Evolutionary conservation across 805 yeast genomes (phyloP).

Genomic region (Kazachstania taianensis): DNA sequence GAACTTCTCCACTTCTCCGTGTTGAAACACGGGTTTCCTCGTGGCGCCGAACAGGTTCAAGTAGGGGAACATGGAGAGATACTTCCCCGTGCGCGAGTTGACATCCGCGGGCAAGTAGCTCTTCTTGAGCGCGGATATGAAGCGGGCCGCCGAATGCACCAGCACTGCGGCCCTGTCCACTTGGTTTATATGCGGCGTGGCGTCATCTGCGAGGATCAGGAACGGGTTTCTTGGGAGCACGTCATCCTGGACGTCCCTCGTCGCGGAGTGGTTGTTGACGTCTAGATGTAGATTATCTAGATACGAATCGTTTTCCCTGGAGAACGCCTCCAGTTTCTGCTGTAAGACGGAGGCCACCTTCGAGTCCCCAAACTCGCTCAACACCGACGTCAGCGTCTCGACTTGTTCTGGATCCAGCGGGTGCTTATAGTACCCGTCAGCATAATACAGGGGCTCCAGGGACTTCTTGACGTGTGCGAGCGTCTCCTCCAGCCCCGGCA

Average conservation of each 20-base stretch:
- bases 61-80: slow-evolving; percentile 61
- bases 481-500: slow-evolving; percentile 46
- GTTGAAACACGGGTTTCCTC: slow-evolving; percentile 36
- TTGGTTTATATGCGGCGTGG: slow-evolving; percentile 53
- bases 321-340: slow-evolving; percentile 40
- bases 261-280: slow-evolving; percentile 35
- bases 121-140: slow-evolving; percentile 47
- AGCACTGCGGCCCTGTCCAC: slow-evolving; percentile 58
- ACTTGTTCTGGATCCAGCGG: slow-evolving; percentile 20
- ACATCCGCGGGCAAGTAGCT: slow-evolving; percentile 47
- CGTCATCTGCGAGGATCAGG: slow-evolving; percentile 64
- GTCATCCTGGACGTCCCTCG: slow-evolving; percentile 56
- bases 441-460: slow-evolving; percentile 47
- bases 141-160: slow-evolving; percentile 56
- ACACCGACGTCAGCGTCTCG: slow-evolving; percentile 32
- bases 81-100: slow-evolving; percentile 40
- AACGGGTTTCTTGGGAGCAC: slow-evolving; percentile 72
- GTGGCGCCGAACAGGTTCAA: slow-evolving; percentile 60
- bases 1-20: slow-evolving; percentile 24
- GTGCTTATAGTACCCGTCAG: slow-evolving; percentile 37
- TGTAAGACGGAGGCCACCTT: slow-evolving; percentile 40
- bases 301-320: slow-evolving; percentile 38
- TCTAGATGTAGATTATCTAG: slow-evolving; percentile 39
- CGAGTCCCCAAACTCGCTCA: slow-evolving; percentile 38
- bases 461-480: slow-evolving; percentile 44